These are phyloP conservation scores for Musa troglodytarum DNA, from an alignment of 176 grass and related monocot species.

Conservation along the genomic window DNA sequence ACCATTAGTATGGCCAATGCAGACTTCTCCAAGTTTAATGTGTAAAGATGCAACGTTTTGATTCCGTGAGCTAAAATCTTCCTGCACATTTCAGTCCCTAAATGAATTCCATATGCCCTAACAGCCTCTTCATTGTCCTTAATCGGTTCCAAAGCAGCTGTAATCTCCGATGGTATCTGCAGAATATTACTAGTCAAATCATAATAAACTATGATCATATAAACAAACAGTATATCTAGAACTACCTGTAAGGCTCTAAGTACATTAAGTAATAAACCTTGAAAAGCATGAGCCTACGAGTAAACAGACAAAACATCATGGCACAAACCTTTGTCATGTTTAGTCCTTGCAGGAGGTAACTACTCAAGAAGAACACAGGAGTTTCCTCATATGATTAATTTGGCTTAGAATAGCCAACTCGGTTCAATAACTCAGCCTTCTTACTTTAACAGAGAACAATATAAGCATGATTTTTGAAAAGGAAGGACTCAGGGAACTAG, in stretches of 20 bases:
- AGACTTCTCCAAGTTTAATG: slow-evolving; percentile 80
- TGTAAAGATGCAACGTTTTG: slow-evolving; percentile 83
- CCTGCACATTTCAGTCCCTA: slow-evolving; percentile 90
- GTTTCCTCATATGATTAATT: background rate
- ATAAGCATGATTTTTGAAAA: background rate
- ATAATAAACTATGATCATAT: background rate
- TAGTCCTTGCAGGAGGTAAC: background rate
- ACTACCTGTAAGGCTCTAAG: too few species aligned
- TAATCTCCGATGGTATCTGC: slow-evolving; percentile 71
- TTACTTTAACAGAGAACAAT: background rate
- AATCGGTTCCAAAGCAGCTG: slow-evolving; percentile 59
- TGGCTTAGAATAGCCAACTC: background rate
- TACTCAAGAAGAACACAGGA: background rate
- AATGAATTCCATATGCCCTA: slow-evolving; percentile 67
- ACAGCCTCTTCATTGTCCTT: slow-evolving; percentile 90
- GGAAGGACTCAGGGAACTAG: background rate
- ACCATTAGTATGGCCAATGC: slow-evolving; percentile 74
- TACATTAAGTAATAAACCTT: background rate
- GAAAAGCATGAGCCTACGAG: background rate
- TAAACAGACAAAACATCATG: background rate
- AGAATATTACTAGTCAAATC: background rate
- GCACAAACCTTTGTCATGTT: background rate
- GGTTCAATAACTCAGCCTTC: background rate
- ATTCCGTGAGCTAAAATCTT: slow-evolving; percentile 79
- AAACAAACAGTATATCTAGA: too few species aligned